Evolutionary conservation across 805 yeast species (phyloP), one percentile per base, ranked within the genome.

Genomic region (Starmerella apis): DNA sequence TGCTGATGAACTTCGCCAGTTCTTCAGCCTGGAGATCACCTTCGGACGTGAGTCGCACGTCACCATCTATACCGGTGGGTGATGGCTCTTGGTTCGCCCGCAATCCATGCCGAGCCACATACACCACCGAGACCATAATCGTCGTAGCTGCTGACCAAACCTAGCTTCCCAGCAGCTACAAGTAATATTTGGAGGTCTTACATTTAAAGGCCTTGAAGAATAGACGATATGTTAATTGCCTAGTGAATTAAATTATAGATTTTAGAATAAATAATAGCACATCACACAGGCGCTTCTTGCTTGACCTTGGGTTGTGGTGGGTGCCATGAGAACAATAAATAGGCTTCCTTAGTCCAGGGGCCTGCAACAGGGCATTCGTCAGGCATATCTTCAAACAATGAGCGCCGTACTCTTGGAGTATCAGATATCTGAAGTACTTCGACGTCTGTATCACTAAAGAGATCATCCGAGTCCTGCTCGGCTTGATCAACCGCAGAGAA

Each of bases 41-140:
- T 62, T 86, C 94, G 1, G 78, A 78, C 0, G 96, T 92, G 55
- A 92, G 70, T 2, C 86, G 80, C 2, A 94, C 92, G 60, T 92
- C 98, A 50, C 88, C 81, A 52, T 82, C 88, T 18, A 88, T 80
- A 0, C 96, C 95, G 0, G 97, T 88, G 2, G 94, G 95, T 2
- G 81, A 78, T 56, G 81, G 83, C 24, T 46, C 55, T 10, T 47
- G 49, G 62, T 88, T 87, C 46, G 94, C 79, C 51, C 97, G 71
- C 67, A 77, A 86, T 0, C 97, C 98, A 66, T 90, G 97, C 13
- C 65, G 60, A 24, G 45, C 51, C 3, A 56, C 56, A 19, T 55
- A 56, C 14, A 56, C 28, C 30, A 52, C 50, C 18, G 37, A 6
- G 10, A 44, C 48, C 58, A 55, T 55, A 14, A 5, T 35, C 30